These are phyloP conservation scores for Scedosporium boydii DNA, from an alignment of 2,329 filamentous ascomycete species.

Conservation along the genomic window DNA sequence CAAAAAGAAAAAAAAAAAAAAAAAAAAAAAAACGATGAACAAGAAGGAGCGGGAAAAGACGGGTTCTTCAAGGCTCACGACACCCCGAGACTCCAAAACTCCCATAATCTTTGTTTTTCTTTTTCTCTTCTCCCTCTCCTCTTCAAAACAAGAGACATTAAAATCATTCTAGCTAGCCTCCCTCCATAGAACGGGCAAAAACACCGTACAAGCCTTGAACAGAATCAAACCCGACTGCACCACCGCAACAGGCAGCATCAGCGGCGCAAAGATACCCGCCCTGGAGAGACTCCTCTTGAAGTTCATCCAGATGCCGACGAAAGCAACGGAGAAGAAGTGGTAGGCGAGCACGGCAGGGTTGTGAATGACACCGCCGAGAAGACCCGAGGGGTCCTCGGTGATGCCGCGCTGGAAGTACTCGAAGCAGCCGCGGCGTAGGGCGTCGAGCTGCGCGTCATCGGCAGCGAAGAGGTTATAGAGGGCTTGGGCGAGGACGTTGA, in stretches of 20 bases:
- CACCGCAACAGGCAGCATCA: conserved; percentile 54
- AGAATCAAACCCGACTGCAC: conserved; percentile 61
- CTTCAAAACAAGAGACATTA: neutral
- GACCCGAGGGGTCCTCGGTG: conserved; percentile 67
- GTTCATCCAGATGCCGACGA: conserved; percentile 71
- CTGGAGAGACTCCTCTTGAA: conserved; percentile 27
- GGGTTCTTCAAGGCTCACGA: neutral
- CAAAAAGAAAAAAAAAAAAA: neutral
- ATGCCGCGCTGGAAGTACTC: conserved; percentile 74
- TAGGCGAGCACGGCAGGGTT: conserved; percentile 70
- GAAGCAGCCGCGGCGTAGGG: conserved; percentile 86
- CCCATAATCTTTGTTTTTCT: neutral
- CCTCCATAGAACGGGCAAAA: conserved; percentile 61
- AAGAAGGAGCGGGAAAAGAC: neutral
- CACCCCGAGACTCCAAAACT: neutral
- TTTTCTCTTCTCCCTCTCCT: neutral
- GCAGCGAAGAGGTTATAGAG: conserved; percentile 89
- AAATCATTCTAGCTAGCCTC: neutral
- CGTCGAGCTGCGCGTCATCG: conserved; percentile 63
- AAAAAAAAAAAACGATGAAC: neutral
- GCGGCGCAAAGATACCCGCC: conserved; percentile 35
- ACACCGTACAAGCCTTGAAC: conserved; percentile 72
- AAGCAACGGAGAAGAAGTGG: conserved; percentile 92
- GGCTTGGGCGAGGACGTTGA: conserved; percentile 96
- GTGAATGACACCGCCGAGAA: conserved; percentile 74